Evolutionary conservation across 805 yeast species (phyloP).

Genomic region (Candida maesae): DNA sequence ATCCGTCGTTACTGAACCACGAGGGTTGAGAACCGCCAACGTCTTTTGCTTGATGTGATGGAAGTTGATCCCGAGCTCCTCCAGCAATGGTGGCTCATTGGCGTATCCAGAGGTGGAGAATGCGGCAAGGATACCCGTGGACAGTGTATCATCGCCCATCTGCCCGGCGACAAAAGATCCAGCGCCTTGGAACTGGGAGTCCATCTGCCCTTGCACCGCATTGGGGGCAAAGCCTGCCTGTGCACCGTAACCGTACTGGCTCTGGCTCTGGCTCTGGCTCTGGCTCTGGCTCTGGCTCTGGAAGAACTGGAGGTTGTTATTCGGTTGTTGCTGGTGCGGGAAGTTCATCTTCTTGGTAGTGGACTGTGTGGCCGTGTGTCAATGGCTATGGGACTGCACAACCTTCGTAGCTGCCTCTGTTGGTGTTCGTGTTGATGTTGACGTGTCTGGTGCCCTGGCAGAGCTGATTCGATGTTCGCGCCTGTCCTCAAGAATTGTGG

Average conservation of each 20-base stretch:
- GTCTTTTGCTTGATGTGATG: slow-evolving; percentile 83
- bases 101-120: slow-evolving; percentile 91
- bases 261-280: slow-evolving; percentile 27
- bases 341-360: no score
- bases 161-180: slow-evolving; percentile 20
- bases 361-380: neutral
- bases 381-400: neutral
- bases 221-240: slow-evolving; percentile 10
- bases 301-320: slow-evolving; percentile 30
- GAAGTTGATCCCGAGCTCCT: slow-evolving; percentile 92
- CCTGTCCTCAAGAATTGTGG: no score
- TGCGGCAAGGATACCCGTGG: slow-evolving; percentile 83
- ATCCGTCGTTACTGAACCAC: slow-evolving; percentile 59
- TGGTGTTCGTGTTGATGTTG: neutral
- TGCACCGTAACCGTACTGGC: slow-evolving; percentile 22
- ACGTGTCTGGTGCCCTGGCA: no score
- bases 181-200: slow-evolving; percentile 2
- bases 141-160: slow-evolving; percentile 39
- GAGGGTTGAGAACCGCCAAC: slow-evolving; percentile 77
- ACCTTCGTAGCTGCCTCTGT: no score
- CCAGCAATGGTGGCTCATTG: slow-evolving; percentile 89
- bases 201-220: slow-evolving; percentile 29
- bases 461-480: no score
- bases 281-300: slow-evolving; percentile 28
- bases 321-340: slow-evolving; percentile 6